Percentiles rank a stretch among this genome's conserved stretches.
These are phyloP conservation scores for Alternaria rosae DNA, from an alignment of 2,329 filamentous ascomycete genomes.

Conservation along the genomic window DNA sequence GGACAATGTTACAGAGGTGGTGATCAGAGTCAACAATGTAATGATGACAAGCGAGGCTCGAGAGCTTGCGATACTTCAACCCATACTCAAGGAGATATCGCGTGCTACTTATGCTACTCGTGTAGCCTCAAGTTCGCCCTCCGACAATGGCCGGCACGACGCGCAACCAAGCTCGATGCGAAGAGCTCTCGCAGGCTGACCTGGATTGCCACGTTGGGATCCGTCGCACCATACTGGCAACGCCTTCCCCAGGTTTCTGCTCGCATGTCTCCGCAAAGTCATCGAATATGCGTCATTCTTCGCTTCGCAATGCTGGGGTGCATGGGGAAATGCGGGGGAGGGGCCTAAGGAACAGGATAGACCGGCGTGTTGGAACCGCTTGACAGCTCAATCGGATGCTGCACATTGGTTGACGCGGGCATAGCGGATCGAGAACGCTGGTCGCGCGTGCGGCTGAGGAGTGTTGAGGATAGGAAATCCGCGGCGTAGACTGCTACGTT, in stretches of 20 bases:
- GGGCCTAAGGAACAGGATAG: not conserved
- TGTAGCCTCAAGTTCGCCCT: not conserved
- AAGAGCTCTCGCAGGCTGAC: not conserved
- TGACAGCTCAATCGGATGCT: not conserved
- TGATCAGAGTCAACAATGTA: not conserved
- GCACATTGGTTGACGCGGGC: not conserved
- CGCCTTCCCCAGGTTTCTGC: not conserved
- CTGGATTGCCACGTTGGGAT: not conserved
- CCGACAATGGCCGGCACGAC: not conserved
- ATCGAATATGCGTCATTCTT: not conserved
- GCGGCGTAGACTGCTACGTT: not conserved
- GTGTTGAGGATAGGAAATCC: not conserved
- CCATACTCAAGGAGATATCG: not conserved
- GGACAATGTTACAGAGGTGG: not conserved
- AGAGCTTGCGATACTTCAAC: not conserved
- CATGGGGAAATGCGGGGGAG: not conserved
- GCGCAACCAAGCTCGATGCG: not conserved
- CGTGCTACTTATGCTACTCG: not conserved
- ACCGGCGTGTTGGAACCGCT: not conserved
- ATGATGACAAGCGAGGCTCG: not conserved
- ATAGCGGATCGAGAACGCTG: not conserved
- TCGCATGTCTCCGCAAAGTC: not conserved
- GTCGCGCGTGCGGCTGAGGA: not conserved
- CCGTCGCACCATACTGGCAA: not conserved
- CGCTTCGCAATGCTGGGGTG: constrained; percentile 1